Percentiles rank a stretch among this genome's conserved stretches.
Conservation (phyloP, 352 stramenopile species). For the Pythium folliculosum region DNA sequence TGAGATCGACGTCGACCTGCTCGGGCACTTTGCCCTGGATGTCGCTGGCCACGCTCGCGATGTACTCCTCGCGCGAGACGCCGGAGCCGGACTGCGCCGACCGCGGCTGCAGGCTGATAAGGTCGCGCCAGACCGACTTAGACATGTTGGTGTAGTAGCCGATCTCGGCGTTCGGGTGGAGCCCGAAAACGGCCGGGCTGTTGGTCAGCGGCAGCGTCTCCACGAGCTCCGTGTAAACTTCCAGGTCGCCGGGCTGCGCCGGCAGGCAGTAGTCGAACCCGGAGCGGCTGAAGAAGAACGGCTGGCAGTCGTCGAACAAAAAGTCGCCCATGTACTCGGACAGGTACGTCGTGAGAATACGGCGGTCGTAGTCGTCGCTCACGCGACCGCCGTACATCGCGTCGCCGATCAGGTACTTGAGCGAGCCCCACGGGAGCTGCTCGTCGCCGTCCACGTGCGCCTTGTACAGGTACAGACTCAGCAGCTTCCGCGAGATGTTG, state of each 20-base stretch:
- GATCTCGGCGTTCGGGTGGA: constrained; percentile 97
- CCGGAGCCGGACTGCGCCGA: constrained; percentile 68
- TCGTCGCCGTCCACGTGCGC: constrained; percentile 92
- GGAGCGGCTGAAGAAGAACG: constrained; percentile 93
- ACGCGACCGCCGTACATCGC: constrained; percentile 97
- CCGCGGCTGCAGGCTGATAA: constrained; percentile 92
- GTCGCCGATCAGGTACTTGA: constrained; percentile 96
- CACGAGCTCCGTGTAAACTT: constrained; percentile 81
- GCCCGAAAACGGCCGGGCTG: constrained; percentile 93
- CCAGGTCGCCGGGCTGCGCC: constrained; percentile 49
- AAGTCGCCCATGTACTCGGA: constrained; percentile 98
- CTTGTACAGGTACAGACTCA: constrained; percentile 94
- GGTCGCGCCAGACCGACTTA: constrained; percentile 92
- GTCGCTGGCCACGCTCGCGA: constrained; percentile 87
- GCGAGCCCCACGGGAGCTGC: constrained; percentile 92
- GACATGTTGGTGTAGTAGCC: constrained; percentile 96
- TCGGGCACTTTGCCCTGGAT: constrained; percentile 92
- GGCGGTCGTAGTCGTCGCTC: constrained; percentile 95
- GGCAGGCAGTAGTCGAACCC: constrained; percentile 93
- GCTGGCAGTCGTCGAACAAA: constrained; percentile 93
- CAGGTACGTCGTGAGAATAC: constrained; percentile 93
- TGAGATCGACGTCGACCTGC: constrained; percentile 85
- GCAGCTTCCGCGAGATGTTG: constrained; percentile 90
- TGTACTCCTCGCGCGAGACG: constrained; percentile 93
- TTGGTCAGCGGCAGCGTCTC: constrained; percentile 93